A percentile compares a stretch with the other conserved stretches of the same genome.
phyloP scores from a whole-genome alignment of 2,329 filamentous ascomycete species.

The Pseudogymnoascus sp. region DNA sequence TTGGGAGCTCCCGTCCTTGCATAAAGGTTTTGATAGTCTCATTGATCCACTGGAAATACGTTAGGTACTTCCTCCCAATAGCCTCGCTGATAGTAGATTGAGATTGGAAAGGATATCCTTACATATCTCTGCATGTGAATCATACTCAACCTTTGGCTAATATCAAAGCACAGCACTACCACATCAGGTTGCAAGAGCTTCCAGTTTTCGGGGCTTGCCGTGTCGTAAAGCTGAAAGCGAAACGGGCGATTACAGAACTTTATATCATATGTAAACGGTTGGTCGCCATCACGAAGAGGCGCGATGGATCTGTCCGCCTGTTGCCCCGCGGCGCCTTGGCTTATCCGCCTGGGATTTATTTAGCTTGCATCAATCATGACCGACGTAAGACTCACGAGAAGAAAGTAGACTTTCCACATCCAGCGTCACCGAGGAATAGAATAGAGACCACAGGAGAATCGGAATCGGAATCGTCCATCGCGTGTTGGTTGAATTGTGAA shows the following conservation, averaged over 20 bases:
- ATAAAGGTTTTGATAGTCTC: conserved; percentile 42
- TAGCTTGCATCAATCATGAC: not conserved
- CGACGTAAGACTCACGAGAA: conserved; percentile 42
- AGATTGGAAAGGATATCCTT: conserved; percentile 17
- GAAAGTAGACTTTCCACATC: conserved; percentile 53
- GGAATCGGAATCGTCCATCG: conserved; percentile 25
- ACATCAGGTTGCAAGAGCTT: conserved; percentile 48
- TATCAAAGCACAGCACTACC: conserved; percentile 52
- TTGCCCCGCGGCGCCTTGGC: conserved; percentile 33
- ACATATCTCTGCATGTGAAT: conserved; percentile 50
- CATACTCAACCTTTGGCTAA: conserved; percentile 48
- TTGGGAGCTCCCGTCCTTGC: conserved; percentile 37
- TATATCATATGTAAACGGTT: conserved; percentile 52
- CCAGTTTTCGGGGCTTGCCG: conserved; percentile 50
- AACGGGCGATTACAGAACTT: conserved; percentile 37
- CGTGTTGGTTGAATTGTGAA: conserved; percentile 13
- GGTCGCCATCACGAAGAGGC: conserved; percentile 49
- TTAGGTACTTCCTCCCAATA: not conserved
- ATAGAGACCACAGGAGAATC: conserved; percentile 42
- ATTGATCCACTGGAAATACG: conserved; percentile 44
- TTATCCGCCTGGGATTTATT: conserved; percentile 39
- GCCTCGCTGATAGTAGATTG: not conserved
- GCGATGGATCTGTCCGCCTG: conserved; percentile 35
- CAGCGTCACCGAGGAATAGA: conserved; percentile 49
- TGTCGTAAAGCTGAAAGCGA: conserved; percentile 52